These are phyloP conservation scores for Colletotrichum phormii DNA, from an alignment of 2,329 filamentous ascomycete species.

Conservation along the genomic window DNA sequence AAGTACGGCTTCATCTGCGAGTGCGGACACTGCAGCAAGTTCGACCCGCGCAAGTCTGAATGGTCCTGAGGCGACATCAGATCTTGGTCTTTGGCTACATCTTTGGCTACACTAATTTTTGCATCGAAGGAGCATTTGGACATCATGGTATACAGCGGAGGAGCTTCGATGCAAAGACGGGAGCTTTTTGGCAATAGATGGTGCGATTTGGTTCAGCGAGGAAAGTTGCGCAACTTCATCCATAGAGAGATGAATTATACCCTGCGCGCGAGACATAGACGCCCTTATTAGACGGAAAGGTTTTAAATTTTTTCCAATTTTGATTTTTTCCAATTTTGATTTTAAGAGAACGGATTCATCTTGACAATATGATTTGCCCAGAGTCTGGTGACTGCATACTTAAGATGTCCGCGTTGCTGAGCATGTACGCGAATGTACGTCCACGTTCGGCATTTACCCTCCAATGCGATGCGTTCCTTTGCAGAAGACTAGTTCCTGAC, in stretches of 20 bases:
- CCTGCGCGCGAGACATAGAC: background rate
- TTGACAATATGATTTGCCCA: no score
- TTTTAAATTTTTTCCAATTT: no score
- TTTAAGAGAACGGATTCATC: no score
- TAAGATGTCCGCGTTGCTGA: no score
- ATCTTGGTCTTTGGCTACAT: background rate
- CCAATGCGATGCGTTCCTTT: no score
- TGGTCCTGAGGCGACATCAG: background rate
- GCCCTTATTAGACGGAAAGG: no score
- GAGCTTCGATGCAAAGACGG: background rate
- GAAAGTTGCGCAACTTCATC: background rate
- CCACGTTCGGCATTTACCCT: no score
- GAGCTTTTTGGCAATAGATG: background rate
- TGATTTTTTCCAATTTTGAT: no score
- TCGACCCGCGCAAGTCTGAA: conserved; percentile 13
- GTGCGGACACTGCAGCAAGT: conserved; percentile 58
- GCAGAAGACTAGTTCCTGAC: no score
- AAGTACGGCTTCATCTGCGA: conserved; percentile 65
- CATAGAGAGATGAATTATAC: background rate
- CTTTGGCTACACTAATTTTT: background rate
- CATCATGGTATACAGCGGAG: background rate
- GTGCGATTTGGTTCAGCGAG: background rate
- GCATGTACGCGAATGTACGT: no score
- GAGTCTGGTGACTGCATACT: no score
- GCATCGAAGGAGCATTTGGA: background rate